Percentiles rank a stretch among this genome's conserved stretches.
phyloP scores from a whole-genome alignment of 2,329 filamentous ascomycete genomes.

The Aspergillus quadrilineatus region DNA sequence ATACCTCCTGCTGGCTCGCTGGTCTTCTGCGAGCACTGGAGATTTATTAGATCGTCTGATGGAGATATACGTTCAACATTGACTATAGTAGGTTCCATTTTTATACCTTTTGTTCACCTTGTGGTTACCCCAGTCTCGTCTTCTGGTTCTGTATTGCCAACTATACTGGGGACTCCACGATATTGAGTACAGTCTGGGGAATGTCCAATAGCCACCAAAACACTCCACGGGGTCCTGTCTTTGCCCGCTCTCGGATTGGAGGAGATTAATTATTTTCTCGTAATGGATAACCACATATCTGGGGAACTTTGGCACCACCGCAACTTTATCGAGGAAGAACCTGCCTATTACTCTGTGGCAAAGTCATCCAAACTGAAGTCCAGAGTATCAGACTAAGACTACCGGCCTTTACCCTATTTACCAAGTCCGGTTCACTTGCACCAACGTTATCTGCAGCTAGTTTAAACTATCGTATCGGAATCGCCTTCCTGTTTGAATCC shows the following conservation, averaged over 20 bases:
- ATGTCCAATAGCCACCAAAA: background rate
- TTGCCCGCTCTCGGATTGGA: background rate
- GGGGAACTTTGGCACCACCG: background rate
- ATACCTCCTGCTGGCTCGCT: background rate
- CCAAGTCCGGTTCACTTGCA: no score
- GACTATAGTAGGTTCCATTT: no score
- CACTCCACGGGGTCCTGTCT: background rate
- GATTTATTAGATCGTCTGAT: no score
- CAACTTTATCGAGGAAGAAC: background rate
- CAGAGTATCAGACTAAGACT: no score
- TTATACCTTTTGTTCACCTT: no score
- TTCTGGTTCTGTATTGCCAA: background rate
- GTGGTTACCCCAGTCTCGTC: no score
- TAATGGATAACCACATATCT: background rate
- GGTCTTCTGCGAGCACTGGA: no score
- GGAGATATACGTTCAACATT: no score
- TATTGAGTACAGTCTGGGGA: background rate
- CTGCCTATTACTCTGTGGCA: background rate
- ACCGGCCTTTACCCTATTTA: no score
- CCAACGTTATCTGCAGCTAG: no score
- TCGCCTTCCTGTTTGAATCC: background rate
- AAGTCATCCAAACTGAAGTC: no score
- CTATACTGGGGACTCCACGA: background rate
- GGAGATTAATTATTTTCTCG: background rate
- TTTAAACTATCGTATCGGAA: background rate